phyloP scores from a whole-genome alignment of 768 basidiomycete species.

The Suillus plorans region DNA sequence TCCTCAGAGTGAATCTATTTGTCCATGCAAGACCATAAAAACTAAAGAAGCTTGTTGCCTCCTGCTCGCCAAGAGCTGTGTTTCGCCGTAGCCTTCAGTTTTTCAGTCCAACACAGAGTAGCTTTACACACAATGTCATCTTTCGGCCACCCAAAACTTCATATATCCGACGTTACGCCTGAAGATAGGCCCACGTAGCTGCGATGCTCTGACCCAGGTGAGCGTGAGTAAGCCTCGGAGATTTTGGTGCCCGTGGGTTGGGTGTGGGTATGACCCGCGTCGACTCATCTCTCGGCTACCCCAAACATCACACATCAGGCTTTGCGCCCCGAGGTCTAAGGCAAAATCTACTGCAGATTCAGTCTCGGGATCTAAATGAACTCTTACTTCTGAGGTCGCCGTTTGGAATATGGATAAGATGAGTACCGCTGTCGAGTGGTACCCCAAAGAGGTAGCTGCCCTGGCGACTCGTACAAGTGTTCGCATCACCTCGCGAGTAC shows the following conservation, averaged over 20 bases:
- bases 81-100: no score
- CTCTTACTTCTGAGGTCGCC: conserved; percentile 53
- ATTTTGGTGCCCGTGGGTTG: no score
- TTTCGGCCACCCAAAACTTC: neutral
- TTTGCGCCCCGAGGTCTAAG: conserved; percentile 29
- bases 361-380: conserved; percentile 66
- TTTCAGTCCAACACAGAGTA: no score
- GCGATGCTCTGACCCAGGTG: no score
- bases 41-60: no score
- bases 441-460: conserved; percentile 71
- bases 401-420: conserved; percentile 64
- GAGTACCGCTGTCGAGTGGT: conserved; percentile 63
- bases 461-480: conserved; percentile 72
- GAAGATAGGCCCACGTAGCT: conserved; percentile 9
- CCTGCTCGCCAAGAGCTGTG: no score
- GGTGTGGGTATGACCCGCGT: no score
- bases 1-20: no score
- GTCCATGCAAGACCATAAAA: no score
- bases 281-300: neutral
- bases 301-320: conserved; percentile 8
- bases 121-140: no score
- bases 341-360: conserved; percentile 57
- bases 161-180: conserved; percentile 22
- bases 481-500: conserved; percentile 70
- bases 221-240: no score